phyloP scores from a whole-genome alignment of 768 basidiomycete species.

The Tulasnella sp. region DNA sequence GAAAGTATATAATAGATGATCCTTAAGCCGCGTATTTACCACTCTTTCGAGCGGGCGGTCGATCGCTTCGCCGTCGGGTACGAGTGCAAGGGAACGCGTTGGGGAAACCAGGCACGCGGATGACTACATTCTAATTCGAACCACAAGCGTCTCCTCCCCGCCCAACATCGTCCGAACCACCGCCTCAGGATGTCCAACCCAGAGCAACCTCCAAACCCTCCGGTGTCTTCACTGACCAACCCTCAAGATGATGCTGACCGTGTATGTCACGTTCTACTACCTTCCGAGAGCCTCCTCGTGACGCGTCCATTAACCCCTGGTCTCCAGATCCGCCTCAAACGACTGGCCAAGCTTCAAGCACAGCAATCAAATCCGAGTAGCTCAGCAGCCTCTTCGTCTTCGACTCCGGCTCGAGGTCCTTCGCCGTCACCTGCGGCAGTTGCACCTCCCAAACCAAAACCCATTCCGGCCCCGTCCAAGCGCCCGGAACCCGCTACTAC shows the following conservation, averaged over 20 bases:
- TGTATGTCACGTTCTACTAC: conserved; percentile 12
- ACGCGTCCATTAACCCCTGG: conserved; percentile 5
- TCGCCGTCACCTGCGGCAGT: conserved; percentile 44
- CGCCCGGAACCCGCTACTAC: conserved; percentile 42
- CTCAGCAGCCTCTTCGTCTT: conserved; percentile 44
- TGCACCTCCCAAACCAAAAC: conserved; percentile 41
- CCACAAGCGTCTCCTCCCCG: conserved; percentile 11
- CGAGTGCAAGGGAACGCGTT: background rate
- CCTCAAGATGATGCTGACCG: conserved; percentile 36
- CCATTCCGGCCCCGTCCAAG: conserved; percentile 46
- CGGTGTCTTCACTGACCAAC: conserved; percentile 31
- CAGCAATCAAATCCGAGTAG: conserved; percentile 46
- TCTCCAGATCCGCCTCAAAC: conserved; percentile 85
- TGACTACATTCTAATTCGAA: conserved; percentile 17
- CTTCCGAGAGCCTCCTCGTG: background rate
- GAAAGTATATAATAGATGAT: no score
- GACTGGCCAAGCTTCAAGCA: conserved; percentile 80
- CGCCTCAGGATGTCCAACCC: conserved; percentile 8
- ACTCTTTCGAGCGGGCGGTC: no score
- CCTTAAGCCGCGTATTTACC: no score
- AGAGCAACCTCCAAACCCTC: conserved; percentile 24
- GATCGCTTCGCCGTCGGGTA: background rate
- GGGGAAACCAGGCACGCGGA: conserved; percentile 1
- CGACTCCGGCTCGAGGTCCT: background rate
- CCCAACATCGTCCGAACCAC: background rate